Evolutionary conservation across 805 yeast species (phyloP), one percentile per base, ranked within the genome.

Genomic region (Pichia ethanolica): DNA sequence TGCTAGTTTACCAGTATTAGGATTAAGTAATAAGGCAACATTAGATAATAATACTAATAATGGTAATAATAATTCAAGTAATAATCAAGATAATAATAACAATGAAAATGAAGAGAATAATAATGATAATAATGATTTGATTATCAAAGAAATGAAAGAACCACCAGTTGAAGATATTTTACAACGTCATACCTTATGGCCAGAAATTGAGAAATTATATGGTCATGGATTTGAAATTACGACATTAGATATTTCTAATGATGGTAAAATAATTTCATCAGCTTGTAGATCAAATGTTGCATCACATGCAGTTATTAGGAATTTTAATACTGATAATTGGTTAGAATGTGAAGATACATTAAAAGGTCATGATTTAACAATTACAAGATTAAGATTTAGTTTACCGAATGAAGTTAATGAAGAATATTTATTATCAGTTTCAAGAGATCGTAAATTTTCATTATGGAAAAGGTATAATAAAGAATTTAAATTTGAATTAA

Each of bases 151-250:
- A 0, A 66, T 86, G 41, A 54, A 55, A 0, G 61, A 67, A 0
- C 90, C 96, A 8, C 98, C 99, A 0, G 68, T 84, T 42, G 99
- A 93, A 64, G 97, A 91, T 59, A 86, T 87, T 53, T 71, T 93
- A 30, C 98, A 93, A 64, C 76, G 98, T 60, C 88, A 83, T 61
- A 87, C 98, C 0, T 71, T 93, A 47, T 93, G 95, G 84, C 99
- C 99, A 0, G 99, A 93, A 62, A 71, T 84, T 49, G 99, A 93
- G 59, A 93, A 93, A 64, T 67, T 93, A 41, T 93, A 93, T 61
- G 99, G 99, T 0, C 99, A 93, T 65, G 99, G 99, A 8, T 95
- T 89, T 66, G 99, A 95, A 64, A 81, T 90, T 37, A 80, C 89
- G 0, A 77, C 91, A 42, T 74, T 89, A 38, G 95, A 86, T 47